Evolutionary conservation across 495 filamentous ascomycete genomes (phyloP).

Genomic region (Xylaria intraflava): DNA sequence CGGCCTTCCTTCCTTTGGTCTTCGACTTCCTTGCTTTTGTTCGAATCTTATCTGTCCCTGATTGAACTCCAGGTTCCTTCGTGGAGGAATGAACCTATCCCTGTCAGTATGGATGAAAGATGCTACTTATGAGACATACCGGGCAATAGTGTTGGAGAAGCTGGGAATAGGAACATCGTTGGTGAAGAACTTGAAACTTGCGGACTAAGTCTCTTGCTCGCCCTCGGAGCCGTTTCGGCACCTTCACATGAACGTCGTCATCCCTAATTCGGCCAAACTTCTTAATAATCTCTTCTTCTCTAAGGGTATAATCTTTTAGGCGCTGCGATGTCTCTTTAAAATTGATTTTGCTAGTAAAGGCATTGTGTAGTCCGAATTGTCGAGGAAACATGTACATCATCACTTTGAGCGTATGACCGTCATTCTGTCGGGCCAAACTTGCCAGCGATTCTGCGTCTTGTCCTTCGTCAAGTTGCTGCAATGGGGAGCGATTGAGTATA

Average conservation of each 20-base stretch:
- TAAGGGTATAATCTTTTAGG: conserved; percentile 73
- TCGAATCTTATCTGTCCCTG: not conserved
- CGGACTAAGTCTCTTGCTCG: conserved; percentile 50
- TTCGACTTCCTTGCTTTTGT: conserved; percentile 10
- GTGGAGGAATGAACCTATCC: not conserved
- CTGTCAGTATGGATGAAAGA: not conserved
- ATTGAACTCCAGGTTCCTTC: conserved; percentile 2
- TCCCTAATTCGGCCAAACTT: conserved; percentile 24
- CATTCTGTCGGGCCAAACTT: conserved; percentile 24
- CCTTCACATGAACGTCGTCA: conserved; percentile 24
- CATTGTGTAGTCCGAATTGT: conserved; percentile 86
- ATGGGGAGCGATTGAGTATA: conserved; percentile 69
- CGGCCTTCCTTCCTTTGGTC: conserved; percentile 3
- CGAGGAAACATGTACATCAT: conserved; percentile 92
- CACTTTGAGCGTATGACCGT: conserved; percentile 58
- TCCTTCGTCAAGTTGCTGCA: conserved; percentile 17
- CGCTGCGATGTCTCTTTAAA: conserved; percentile 56
- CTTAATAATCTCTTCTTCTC: conserved; percentile 71
- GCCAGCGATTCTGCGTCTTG: conserved; percentile 1
- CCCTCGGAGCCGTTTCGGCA: conserved; percentile 76
- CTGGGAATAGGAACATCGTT: conserved; percentile 67
- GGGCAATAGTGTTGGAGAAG: conserved; percentile 81
- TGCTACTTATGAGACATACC: conserved; percentile 18
- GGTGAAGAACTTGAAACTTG: conserved; percentile 62
- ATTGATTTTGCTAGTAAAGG: conserved; percentile 67